phyloP scores from a whole-genome alignment of 345 rosid genomes.

The Eucalyptus camaldulensis region DNA sequence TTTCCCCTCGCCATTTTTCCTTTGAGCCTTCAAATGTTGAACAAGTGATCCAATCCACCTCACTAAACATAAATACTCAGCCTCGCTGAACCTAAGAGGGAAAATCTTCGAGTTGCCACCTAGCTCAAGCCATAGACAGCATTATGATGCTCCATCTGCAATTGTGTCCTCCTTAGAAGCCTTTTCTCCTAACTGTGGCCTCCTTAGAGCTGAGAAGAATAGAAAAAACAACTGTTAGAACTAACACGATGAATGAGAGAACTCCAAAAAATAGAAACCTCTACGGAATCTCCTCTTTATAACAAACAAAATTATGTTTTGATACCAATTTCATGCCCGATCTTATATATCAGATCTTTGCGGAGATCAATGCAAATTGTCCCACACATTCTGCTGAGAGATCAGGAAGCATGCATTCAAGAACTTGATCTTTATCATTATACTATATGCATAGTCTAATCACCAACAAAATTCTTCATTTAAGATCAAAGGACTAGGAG shows the following conservation, averaged over 20 bases:
- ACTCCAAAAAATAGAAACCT: neutral
- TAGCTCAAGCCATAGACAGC: neutral
- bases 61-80: neutral
- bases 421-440: neutral
- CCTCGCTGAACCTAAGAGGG: neutral
- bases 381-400: neutral
- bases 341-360: neutral
- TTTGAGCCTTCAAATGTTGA: neutral
- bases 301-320: neutral
- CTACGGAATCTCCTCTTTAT: neutral
- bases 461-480: neutral
- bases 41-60: neutral
- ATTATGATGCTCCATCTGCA: neutral
- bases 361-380: neutral
- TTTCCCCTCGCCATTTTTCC: neutral
- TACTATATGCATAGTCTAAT: neutral
- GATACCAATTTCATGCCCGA: neutral
- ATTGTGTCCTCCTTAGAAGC: neutral
- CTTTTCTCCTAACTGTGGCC: neutral
- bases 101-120: neutral
- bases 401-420: neutral
- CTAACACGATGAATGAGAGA: neutral
- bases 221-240: neutral
- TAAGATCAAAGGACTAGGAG: neutral
- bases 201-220: neutral